Conservation (phyloP, 768 basidiomycete genomes). For the Pholiota conissans region DNA sequence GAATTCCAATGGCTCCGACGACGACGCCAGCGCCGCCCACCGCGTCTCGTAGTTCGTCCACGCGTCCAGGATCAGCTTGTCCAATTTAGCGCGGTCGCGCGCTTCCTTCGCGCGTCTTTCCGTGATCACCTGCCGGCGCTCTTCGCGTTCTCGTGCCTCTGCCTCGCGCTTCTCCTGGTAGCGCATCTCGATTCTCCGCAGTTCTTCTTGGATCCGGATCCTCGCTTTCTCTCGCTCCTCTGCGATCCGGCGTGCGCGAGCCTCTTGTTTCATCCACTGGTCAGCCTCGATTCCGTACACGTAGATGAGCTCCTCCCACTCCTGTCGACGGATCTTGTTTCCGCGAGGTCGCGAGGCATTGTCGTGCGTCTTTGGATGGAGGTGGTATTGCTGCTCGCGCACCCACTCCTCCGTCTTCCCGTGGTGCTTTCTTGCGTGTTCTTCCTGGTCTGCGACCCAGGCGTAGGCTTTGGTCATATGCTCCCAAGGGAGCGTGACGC, state of each 20-base stretch:
- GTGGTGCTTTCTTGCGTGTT: constrained; percentile 42
- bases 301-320: constrained; percentile 56
- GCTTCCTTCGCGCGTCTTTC: constrained; percentile 45
- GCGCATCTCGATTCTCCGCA: constrained; percentile 52
- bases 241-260: constrained; percentile 42
- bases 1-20: constrained; percentile 55
- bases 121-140: constrained; percentile 36
- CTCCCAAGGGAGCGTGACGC: constrained; percentile 33
- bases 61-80: constrained; percentile 48
- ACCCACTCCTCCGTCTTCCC: constrained; percentile 68
- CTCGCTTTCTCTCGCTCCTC: constrained; percentile 48
- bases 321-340: constrained; percentile 30
- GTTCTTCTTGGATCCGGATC: constrained; percentile 51
- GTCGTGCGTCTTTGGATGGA: neutral
- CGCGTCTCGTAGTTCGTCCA: constrained; percentile 66
- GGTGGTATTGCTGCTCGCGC: constrained; percentile 51
- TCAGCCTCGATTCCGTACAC: constrained; percentile 51
- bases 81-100: constrained; percentile 39
- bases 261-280: constrained; percentile 52
- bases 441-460: constrained; percentile 54
- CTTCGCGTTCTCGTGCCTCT: constrained; percentile 46
- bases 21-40: constrained; percentile 53
- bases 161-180: constrained; percentile 50
- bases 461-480: constrained; percentile 38
- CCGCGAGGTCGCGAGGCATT: constrained; percentile 7